Evolutionary conservation across 768 basidiomycete genomes (phyloP), one percentile per base, ranked within the genome.

Genomic region (Hypholoma sublateritium): DNA sequence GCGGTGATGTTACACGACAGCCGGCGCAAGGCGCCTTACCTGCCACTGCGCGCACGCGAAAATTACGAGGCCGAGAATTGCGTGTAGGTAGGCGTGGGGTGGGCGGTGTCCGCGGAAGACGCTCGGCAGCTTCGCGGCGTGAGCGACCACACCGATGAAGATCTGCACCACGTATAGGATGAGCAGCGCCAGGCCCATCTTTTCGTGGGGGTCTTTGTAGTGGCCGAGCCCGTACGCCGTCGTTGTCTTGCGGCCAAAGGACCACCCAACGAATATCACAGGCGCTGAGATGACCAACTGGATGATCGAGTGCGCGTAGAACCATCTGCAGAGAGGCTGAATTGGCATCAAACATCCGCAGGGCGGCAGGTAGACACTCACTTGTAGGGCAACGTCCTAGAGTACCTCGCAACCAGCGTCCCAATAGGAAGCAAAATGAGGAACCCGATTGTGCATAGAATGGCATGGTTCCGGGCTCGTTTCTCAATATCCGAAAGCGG

Each of bases 351-450:
- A 41, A 41, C 12, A 17, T 16, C 5, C 16, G 14, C 7, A 17
- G 17, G 14, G 39, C 13, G 16, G 7, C 13, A 16, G 9, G 17
- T 6, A 41, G 17, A 41, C 5, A 68, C 76, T 66, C 66, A 83
- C 76, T 64, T 70, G 37, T 67, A 70, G 22, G 73, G 80, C 59
- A 77, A 80, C 7, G 83, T 85, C 49, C 85, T 75, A 13, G 75
- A 65, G 60, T 79, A 85, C 57, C 85, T 77, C 24, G 81, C 80
- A 42, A 84, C 69, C 59, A 87, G 69, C 11, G 74, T 77, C n/a
- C 86, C 85, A 28, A 81, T 56, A 3, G 86, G 86, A 8, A 88
- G 75, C 16, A 87, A 61, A 49, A 86, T 69, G 47, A 87, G 69
- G 65, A 84, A 85, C 1, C 83, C 86, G 34, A 75, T 69, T 0